A percentile compares a stretch with the other conserved stretches of the same genome.
Conservation (phyloP, 2,329 filamentous ascomycete genomes). For the Venturia pyrina region DNA sequence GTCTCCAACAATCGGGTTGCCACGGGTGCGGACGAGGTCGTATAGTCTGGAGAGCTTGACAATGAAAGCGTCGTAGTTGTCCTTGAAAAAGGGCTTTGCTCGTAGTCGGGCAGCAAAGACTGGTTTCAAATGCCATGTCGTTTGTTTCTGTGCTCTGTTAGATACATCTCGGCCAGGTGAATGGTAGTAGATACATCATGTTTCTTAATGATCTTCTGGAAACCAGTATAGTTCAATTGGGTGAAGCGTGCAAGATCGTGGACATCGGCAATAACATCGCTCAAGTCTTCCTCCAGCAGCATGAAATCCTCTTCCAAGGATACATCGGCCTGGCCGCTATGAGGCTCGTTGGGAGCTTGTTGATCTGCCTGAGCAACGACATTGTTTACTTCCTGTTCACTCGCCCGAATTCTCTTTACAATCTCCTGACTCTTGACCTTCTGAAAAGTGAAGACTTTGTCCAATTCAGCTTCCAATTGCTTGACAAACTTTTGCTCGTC, state of each 20-base stretch:
- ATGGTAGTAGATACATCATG: conserved; percentile 63
- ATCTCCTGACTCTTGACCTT: conserved; percentile 97
- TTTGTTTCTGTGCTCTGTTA: conserved; percentile 62
- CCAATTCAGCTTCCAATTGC: conserved; percentile 80
- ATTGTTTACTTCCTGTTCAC: conserved; percentile 80
- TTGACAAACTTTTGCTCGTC: conserved; percentile 84
- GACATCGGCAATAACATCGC: conserved; percentile 96
- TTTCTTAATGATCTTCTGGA: conserved; percentile 99
- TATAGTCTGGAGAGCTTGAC: conserved; percentile 92
- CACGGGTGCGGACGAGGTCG: conserved; percentile 85
- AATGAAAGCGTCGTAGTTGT: conserved; percentile 95
- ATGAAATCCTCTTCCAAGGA: conserved; percentile 89
- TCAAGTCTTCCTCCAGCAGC: conserved; percentile 85
- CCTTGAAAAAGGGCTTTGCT: conserved; percentile 96
- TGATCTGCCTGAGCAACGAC: conserved; percentile 65
- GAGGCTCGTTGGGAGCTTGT: conserved; percentile 33
- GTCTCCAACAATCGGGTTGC: conserved; percentile 86
- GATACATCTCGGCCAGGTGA: background rate
- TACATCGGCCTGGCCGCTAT: conserved; percentile 25
- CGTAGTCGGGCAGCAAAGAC: conserved; percentile 94
- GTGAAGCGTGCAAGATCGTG: conserved; percentile 98
- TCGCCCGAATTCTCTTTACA: conserved; percentile 74
- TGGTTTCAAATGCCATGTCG: conserved; percentile 82
- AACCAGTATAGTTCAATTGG: conserved; percentile 95
- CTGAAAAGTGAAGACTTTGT: conserved; percentile 97